Conservation (phyloP, 768 basidiomycete species). For the Suillus tomentosus region DNA sequence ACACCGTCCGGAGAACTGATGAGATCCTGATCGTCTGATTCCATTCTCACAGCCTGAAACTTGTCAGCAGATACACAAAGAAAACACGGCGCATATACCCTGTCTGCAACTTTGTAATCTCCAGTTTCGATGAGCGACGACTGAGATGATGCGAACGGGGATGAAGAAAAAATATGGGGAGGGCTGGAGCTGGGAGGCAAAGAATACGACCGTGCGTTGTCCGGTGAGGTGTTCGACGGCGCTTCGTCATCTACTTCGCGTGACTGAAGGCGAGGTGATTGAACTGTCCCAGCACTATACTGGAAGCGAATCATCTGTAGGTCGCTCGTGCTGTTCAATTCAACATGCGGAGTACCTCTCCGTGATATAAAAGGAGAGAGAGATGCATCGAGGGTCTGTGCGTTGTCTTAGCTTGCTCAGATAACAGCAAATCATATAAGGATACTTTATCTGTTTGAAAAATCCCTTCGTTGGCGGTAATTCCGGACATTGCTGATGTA, state of each 20-base stretch:
- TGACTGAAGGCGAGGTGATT: neutral
- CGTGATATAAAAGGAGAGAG: neutral
- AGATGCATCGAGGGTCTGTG: neutral
- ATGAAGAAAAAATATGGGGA: slow-evolving; percentile 42
- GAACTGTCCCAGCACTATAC: neutral
- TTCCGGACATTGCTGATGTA: neutral
- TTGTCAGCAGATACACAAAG: neutral
- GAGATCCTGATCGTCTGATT: neutral
- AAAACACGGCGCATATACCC: slow-evolving; percentile 17
- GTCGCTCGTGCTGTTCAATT: neutral
- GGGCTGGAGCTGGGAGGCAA: slow-evolving; percentile 52
- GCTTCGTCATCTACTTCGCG: neutral
- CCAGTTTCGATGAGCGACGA: slow-evolving; percentile 23
- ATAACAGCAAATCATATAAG: neutral
- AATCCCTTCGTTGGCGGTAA: neutral
- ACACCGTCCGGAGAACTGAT: neutral
- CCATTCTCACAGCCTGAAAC: neutral
- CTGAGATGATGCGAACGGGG: slow-evolving; percentile 39
- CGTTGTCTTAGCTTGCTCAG: neutral
- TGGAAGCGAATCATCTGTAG: neutral
- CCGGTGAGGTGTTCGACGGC: neutral
- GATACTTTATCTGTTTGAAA: neutral
- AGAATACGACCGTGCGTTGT: slow-evolving; percentile 21
- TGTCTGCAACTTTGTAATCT: slow-evolving; percentile 14
- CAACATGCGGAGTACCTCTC: neutral